Conservation (phyloP, 306 rosid genomes). For the Mucuna pruriens region DNA sequence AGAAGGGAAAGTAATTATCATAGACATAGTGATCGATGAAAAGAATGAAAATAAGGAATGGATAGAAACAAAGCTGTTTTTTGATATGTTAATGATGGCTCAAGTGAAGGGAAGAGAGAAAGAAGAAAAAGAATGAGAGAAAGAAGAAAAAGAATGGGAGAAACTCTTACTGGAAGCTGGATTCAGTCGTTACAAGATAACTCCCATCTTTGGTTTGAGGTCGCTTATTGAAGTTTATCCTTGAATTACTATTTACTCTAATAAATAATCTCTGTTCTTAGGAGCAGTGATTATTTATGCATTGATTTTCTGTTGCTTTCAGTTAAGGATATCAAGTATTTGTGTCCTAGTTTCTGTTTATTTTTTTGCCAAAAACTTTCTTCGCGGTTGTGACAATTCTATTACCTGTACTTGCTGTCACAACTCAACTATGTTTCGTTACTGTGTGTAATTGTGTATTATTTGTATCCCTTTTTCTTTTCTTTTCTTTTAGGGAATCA, state of each 20-base stretch:
- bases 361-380: background rate
- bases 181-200: slow-evolving; percentile 48
- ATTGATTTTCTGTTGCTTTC: background rate
- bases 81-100: slow-evolving; percentile 58
- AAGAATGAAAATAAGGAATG: slow-evolving; percentile 37
- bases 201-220: slow-evolving; percentile 46
- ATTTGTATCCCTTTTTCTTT: background rate
- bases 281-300: background rate
- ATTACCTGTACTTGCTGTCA: background rate
- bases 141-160: slow-evolving; percentile 56
- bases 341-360: background rate
- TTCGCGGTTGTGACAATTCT: background rate
- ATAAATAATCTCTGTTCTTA: background rate
- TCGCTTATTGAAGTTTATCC: slow-evolving; percentile 64
- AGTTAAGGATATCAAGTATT: background rate
- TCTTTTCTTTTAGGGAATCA: background rate
- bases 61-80: slow-evolving; percentile 42
- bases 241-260: slow-evolving; percentile 7
- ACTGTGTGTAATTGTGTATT: background rate
- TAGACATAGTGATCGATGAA: slow-evolving; percentile 57
- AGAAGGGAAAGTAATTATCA: slow-evolving; percentile 50
- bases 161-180: slow-evolving; percentile 58
- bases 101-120: slow-evolving; percentile 50
- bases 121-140: slow-evolving; percentile 57
- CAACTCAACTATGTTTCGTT: background rate